Percentiles rank a stretch among this genome's conserved stretches.
Evolutionary conservation across 2,329 filamentous ascomycete species (phyloP).

Genomic region (Fusarium coicis): DNA sequence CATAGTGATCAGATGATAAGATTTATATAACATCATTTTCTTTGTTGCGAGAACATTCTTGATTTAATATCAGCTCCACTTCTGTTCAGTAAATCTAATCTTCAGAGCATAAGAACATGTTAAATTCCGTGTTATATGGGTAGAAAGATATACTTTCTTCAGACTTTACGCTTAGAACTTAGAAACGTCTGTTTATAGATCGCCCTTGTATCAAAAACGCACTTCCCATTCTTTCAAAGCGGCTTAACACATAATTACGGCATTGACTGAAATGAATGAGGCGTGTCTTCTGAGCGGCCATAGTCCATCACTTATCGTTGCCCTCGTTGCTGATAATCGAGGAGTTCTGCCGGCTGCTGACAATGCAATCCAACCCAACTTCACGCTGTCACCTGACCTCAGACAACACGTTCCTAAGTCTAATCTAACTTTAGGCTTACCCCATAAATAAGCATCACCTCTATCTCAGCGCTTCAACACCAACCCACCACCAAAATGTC

Average conservation of each 20-base stretch:
- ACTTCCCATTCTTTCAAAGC: rapidly evolving
- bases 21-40: neutral
- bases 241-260: rapidly evolving
- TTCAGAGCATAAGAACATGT: rapidly evolving
- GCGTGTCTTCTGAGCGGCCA: rapidly evolving
- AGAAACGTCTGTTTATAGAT: rapidly evolving
- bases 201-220: rapidly evolving
- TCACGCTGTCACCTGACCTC: neutral
- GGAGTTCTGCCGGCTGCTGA: neutral
- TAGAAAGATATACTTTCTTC: neutral
- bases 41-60: too few species aligned
- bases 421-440: neutral
- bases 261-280: rapidly evolving
- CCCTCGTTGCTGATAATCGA: too few species aligned
- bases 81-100: rapidly evolving
- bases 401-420: neutral
- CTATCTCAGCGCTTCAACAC: neutral
- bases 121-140: too few species aligned
- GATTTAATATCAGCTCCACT: rapidly evolving
- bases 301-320: rapidly evolving
- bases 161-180: rapidly evolving
- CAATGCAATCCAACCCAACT: neutral
- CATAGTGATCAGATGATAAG: rapidly evolving
- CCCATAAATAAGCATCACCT: neutral
- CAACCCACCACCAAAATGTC: neutral